Conservation (phyloP, 2,329 filamentous ascomycete genomes). For the Metarhizium robertsii region DNA sequence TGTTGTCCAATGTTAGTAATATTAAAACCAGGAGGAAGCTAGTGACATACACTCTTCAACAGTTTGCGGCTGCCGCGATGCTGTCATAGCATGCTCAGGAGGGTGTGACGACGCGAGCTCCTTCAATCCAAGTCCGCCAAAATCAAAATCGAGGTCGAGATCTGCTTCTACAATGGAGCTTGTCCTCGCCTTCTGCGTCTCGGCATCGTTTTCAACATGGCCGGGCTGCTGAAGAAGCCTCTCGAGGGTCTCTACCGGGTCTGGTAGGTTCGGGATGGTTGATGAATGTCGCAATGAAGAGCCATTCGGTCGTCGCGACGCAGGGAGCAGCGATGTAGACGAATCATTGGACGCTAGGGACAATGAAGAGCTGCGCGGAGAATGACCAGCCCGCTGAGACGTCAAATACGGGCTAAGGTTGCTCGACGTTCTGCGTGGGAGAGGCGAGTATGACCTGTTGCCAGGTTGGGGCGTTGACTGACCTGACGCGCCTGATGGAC, state of each 20-base stretch:
- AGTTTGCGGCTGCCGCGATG: slow-evolving; percentile 46
- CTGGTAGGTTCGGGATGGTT: slow-evolving; percentile 37
- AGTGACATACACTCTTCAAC: slow-evolving; percentile 58
- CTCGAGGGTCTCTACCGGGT: slow-evolving; percentile 63
- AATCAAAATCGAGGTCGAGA: slow-evolving; percentile 62
- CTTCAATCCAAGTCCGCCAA: slow-evolving; percentile 66
- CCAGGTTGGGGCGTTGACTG: slow-evolving; percentile 52
- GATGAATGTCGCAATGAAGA: slow-evolving; percentile 54
- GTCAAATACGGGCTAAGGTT: slow-evolving; percentile 60
- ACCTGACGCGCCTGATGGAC: slow-evolving; percentile 50
- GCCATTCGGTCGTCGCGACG: slow-evolving; percentile 56
- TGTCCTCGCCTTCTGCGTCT: slow-evolving; percentile 4
- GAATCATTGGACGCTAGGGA: slow-evolving; percentile 74
- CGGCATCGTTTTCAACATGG: slow-evolving; percentile 4
- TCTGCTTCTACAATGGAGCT: slow-evolving; percentile 35
- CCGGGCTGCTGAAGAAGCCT: slow-evolving; percentile 29
- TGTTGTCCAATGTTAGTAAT: not conserved
- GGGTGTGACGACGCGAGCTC: slow-evolving; percentile 48
- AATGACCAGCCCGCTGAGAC: slow-evolving; percentile 57
- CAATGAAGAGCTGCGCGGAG: slow-evolving; percentile 65
- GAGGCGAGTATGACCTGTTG: slow-evolving; percentile 63
- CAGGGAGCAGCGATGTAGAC: slow-evolving; percentile 61
- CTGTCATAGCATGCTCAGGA: slow-evolving; percentile 9
- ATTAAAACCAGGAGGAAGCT: not conserved
- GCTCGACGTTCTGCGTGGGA: slow-evolving; percentile 56